These are phyloP conservation scores for Nyssa sinensis DNA, from an alignment of 148 eudicot genomes.

Conservation along the genomic window DNA sequence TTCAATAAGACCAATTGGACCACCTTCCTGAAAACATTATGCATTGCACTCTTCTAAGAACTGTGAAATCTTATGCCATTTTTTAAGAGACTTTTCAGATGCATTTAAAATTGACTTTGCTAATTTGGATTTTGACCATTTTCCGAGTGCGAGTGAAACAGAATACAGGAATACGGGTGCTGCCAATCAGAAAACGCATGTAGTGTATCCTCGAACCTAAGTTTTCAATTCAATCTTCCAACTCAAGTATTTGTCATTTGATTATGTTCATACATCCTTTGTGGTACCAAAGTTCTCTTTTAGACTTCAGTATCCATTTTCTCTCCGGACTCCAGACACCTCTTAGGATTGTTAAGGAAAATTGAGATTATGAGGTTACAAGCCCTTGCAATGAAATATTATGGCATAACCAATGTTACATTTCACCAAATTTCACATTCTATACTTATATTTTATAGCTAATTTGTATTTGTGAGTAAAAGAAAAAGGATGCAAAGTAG, in stretches of 20 bases:
- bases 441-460: slow-evolving; percentile 18
- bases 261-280: no score
- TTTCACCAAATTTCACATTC: not conserved
- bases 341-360: slow-evolving; percentile 15
- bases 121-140: no score
- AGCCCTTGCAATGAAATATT: slow-evolving; percentile 25
- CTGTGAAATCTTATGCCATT: not conserved
- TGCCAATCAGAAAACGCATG: no score
- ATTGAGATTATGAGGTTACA: slow-evolving; percentile 8
- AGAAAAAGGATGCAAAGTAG: not conserved
- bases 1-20: slow-evolving; percentile 81
- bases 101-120: not conserved
- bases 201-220: no score
- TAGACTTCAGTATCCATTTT: no score
- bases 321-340: not conserved
- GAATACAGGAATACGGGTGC: no score
- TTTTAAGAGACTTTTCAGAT: not conserved
- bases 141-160: no score
- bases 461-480: slow-evolving; percentile 24
- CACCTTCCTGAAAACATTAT: slow-evolving; percentile 71
- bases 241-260: not conserved
- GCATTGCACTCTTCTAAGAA: not conserved
- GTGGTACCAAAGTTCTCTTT: not conserved
- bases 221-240: not conserved
- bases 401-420: slow-evolving; percentile 19